phyloP scores from a whole-genome alignment of 129 eudicot species.

The Flaveria robusta region DNA sequence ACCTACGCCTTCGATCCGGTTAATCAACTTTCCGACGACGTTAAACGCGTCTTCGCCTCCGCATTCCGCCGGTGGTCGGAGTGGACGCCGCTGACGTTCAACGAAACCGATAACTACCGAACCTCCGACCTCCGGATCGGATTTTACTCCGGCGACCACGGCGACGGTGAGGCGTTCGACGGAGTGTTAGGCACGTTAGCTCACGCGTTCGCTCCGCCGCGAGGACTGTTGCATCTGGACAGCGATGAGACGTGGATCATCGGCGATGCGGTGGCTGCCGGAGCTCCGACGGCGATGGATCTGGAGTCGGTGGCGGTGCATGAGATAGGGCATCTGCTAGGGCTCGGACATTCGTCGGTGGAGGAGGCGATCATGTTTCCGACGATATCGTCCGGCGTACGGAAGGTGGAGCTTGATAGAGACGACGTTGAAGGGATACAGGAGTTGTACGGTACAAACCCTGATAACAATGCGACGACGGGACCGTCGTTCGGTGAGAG shows the following conservation, averaged over 20 bases:
- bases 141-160: conserved; percentile 61
- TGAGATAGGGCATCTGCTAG: conserved; percentile 74
- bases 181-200: conserved; percentile 69
- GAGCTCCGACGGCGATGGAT: conserved; percentile 56
- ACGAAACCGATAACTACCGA: conserved; percentile 17
- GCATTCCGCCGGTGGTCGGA: conserved; percentile 74
- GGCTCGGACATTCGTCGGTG: conserved; percentile 64
- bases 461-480: conserved; percentile 40
- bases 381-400: conserved; percentile 53
- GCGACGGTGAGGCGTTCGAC: conserved; percentile 82
- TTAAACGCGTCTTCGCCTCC: conserved; percentile 39
- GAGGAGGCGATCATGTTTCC: conserved; percentile 70
- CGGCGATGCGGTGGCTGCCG: conserved; percentile 23
- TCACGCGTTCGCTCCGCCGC: conserved; percentile 69
- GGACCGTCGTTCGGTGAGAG: conserved; percentile 40
- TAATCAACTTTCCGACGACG: conserved; percentile 41
- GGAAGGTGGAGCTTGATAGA: conserved; percentile 58
- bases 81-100: conserved; percentile 63
- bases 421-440: conserved; percentile 74
- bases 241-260: conserved; percentile 68
- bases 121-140: conserved; percentile 59
- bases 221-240: conserved; percentile 58
- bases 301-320: conserved; percentile 77
- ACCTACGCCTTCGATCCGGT: conserved; percentile 60
- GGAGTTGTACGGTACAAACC: conserved; percentile 68